phyloP scores from a whole-genome alignment of 176 grass and related monocot species.

The Microstegium vimineum region DNA sequence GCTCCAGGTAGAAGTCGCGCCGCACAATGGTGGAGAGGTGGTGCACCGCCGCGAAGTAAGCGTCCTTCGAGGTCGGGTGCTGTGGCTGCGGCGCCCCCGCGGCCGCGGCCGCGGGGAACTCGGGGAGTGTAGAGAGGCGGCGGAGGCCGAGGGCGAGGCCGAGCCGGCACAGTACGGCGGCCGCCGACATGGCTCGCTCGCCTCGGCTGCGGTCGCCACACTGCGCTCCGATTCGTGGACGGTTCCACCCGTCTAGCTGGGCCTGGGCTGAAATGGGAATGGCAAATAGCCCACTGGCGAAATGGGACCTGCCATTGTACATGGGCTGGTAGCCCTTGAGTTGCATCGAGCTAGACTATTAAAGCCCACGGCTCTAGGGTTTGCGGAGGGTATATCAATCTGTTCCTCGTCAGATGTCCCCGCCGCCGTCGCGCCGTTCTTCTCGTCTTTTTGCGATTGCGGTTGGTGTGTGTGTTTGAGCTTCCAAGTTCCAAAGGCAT shows the following conservation, averaged over 20 bases:
- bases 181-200: slow-evolving; percentile 9
- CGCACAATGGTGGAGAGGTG: slow-evolving; percentile 84
- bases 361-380: slow-evolving; percentile 16
- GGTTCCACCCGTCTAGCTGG: not conserved
- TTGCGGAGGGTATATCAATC: not conserved
- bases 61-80: slow-evolving; percentile 66
- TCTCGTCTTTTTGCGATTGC: too few species aligned
- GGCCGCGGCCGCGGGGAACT: not conserved
- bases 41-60: slow-evolving; percentile 80
- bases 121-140: slow-evolving; percentile 6
- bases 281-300: not conserved
- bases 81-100: not conserved
- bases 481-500: not conserved
- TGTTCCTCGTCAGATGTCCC: not conserved
- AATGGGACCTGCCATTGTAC: not conserved
- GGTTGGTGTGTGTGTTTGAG: too few species aligned
- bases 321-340: not conserved
- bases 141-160: slow-evolving; percentile 22
- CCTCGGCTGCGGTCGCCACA: not conserved
- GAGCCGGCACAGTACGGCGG: slow-evolving; percentile 17
- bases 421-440: slow-evolving; percentile 15
- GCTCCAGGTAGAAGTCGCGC: slow-evolving; percentile 97
- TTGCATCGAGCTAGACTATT: not conserved
- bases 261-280: not conserved
- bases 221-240: not conserved